Conservation (phyloP, 1,139 yeast genomes). For the Pichia norvegensis region DNA sequence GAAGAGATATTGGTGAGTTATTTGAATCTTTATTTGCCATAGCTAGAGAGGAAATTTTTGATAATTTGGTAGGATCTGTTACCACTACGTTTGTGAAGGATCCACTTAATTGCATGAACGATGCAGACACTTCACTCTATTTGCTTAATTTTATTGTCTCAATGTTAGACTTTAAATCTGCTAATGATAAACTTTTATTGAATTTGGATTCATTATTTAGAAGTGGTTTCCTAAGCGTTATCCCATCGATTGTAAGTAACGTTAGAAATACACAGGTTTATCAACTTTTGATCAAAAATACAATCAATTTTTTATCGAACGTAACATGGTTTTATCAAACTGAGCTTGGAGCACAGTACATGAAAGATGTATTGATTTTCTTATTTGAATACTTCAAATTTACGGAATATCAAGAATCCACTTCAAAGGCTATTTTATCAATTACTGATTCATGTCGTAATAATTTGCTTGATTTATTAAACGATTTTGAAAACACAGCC, state of each 20-base stretch:
- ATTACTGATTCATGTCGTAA: conserved; percentile 56
- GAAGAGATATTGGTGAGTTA: conserved; percentile 69
- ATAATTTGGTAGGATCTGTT: conserved; percentile 41
- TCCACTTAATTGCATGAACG: conserved; percentile 19
- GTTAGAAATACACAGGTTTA: conserved; percentile 17
- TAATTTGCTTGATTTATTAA: conserved; percentile 39
- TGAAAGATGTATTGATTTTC: conserved; percentile 45
- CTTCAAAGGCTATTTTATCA: conserved; percentile 53
- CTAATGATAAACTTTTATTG: conserved; percentile 25
- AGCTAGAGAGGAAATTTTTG: conserved; percentile 49
- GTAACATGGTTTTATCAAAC: conserved; percentile 47
- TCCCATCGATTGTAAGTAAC: conserved; percentile 21
- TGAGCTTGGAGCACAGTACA: conserved; percentile 31
- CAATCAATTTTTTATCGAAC: conserved; percentile 46
- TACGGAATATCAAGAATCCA: conserved; percentile 29
- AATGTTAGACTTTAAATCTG: conserved; percentile 33
- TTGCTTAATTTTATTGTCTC: conserved; percentile 48
- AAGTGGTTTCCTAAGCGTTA: conserved; percentile 22
- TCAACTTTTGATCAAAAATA: conserved; percentile 32
- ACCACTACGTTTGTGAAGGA: conserved; percentile 20
- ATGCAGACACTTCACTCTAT: conserved; percentile 64
- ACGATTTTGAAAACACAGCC: conserved; percentile 45
- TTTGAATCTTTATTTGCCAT: conserved; percentile 63
- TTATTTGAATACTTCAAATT: conserved; percentile 34
- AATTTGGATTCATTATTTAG: conserved; percentile 26